phyloP scores from a whole-genome alignment of 148 eudicot species.

The Agrostemma githago region DNA sequence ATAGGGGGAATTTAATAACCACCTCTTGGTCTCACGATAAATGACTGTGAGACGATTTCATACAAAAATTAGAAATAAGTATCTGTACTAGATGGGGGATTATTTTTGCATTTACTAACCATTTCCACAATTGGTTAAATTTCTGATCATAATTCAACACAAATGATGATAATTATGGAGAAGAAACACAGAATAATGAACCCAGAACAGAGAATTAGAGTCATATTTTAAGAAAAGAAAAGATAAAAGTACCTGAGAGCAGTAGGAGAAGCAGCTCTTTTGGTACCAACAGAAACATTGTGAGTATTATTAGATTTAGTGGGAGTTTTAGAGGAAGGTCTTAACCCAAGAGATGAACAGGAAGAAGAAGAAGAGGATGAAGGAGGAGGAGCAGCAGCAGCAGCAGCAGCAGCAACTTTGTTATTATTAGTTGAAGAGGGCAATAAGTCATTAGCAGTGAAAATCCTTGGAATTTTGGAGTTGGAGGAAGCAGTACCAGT shows the following conservation, averaged over 20 bases:
- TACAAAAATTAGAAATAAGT: not conserved
- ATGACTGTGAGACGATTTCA: too few relatives aligned
- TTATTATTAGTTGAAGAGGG: not conserved
- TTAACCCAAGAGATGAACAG: conserved; percentile 1
- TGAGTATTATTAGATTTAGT: not conserved
- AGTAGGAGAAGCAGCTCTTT: conserved; percentile 71
- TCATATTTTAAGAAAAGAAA: not conserved
- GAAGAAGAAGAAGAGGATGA: not conserved
- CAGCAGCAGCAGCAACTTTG: not conserved
- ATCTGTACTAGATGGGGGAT: not conserved
- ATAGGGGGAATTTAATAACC: too few relatives aligned
- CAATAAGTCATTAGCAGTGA: conserved; percentile 1
- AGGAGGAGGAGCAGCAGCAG: not conserved
- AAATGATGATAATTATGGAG: not conserved
- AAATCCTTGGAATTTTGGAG: conserved; percentile 4
- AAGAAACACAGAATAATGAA: not conserved
- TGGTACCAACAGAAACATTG: conserved; percentile 46
- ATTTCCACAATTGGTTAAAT: not conserved
- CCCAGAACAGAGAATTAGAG: not conserved
- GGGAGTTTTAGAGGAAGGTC: not conserved
- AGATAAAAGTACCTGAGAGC: conserved; percentile 33
- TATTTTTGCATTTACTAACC: not conserved
- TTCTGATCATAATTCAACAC: not conserved
- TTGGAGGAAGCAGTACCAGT: too few relatives aligned
- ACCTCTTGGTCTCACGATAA: too few relatives aligned